Conservation (phyloP, 208 protist species). For the Trypanosoma brucei region DNA sequence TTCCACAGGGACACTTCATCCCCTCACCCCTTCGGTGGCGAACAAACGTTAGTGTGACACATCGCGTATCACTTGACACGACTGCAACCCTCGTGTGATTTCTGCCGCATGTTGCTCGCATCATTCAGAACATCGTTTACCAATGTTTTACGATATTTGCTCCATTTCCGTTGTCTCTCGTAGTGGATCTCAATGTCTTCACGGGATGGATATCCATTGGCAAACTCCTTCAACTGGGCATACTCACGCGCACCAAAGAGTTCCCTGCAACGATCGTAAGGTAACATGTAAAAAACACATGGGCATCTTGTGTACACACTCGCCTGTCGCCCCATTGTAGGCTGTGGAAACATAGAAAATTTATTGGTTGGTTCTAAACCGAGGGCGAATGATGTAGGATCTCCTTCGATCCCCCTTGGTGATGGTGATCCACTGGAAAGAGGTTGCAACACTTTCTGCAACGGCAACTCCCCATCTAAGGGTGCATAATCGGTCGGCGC, state of each 20-base stretch:
- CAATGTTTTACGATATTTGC: constrained; percentile 27
- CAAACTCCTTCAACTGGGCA: constrained; percentile 37
- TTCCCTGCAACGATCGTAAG: constrained; percentile 23
- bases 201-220: constrained; percentile 52
- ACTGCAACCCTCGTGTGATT: background rate
- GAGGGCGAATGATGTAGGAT: no score
- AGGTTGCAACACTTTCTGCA: background rate
- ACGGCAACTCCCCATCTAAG: constrained; percentile 14
- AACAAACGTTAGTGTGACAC: background rate
- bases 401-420: no score
- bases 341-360: constrained; percentile 13
- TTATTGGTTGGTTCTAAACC: background rate
- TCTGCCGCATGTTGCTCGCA: constrained; percentile 9
- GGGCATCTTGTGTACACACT: constrained; percentile 40
- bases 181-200: constrained; percentile 44
- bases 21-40: no score
- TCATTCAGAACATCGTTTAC: constrained; percentile 29
- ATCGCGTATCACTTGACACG: background rate
- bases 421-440: background rate
- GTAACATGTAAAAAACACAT: constrained; percentile 31
- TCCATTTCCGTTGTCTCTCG: constrained; percentile 36
- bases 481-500: constrained; percentile 8
- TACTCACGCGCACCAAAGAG: constrained; percentile 24
- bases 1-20: no score
- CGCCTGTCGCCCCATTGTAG: constrained; percentile 24